Percentiles rank a stretch among this genome's conserved stretches.
Conservation (phyloP, 768 basidiomycete species). For the Lactarius psammicola region DNA sequence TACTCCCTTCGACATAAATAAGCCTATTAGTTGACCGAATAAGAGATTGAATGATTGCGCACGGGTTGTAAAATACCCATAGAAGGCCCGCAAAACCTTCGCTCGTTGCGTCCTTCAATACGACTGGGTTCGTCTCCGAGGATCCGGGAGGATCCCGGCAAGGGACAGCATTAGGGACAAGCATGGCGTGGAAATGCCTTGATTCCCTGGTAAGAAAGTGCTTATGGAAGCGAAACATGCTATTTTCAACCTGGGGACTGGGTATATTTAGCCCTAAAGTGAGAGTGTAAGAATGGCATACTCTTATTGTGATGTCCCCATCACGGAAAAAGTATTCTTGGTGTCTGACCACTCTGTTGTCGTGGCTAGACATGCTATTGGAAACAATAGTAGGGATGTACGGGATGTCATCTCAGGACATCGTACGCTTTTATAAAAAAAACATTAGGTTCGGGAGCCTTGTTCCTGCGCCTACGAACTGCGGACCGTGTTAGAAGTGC, state of each 20-base stretch:
- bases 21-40: conserved; percentile 33
- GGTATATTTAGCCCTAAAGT: background rate
- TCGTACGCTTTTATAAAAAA: conserved; percentile 6
- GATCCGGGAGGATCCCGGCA: conserved; percentile 33
- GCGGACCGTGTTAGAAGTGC: background rate
- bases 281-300: background rate
- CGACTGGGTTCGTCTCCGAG: conserved; percentile 34
- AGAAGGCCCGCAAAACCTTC: conserved; percentile 34
- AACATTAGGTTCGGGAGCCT: background rate
- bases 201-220: conserved; percentile 68
- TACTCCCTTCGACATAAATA: conserved; percentile 44
- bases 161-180: conserved; percentile 26
- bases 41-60: conserved; percentile 20
- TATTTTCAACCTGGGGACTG: conserved; percentile 51
- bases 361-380: no score
- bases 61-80: conserved; percentile 39
- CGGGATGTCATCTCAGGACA: background rate
- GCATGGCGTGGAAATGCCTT: conserved; percentile 39
- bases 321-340: background rate
- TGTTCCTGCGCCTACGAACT: background rate
- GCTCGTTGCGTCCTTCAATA: conserved; percentile 31
- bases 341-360: background rate
- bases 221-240: conserved; percentile 55
- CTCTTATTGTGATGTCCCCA: background rate
- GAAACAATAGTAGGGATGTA: no score